These are phyloP conservation scores for Austroboletus niveus DNA, from an alignment of 1,284 basidiomycete genomes.

Conservation along the genomic window DNA sequence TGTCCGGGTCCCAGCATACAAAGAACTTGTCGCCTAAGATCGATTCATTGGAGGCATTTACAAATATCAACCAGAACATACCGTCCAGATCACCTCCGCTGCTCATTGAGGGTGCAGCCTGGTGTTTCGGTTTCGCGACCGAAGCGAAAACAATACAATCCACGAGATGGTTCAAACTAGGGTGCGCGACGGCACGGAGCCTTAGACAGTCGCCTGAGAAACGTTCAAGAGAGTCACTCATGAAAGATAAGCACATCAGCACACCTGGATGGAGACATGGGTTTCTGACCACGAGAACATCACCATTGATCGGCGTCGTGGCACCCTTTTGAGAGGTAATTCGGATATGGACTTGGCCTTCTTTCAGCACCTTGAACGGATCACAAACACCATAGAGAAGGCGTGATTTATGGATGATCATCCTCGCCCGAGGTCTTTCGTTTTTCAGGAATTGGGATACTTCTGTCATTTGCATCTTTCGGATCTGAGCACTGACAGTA, in stretches of 20 bases:
- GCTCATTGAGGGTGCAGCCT: constrained; percentile 65
- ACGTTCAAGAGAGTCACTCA: not conserved
- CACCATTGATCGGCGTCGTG: constrained; percentile 53
- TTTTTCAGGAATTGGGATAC: constrained; percentile 53
- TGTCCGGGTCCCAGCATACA: constrained; percentile 64
- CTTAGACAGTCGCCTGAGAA: constrained; percentile 58
- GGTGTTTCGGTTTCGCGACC: constrained; percentile 51
- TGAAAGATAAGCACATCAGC: not conserved
- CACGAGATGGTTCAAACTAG: constrained; percentile 50
- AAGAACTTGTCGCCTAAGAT: constrained; percentile 57
- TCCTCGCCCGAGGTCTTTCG: constrained; percentile 51
- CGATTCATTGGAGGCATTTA: not conserved
- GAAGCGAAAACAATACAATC: constrained; percentile 67
- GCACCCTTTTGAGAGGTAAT: constrained; percentile 52
- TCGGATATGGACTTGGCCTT: constrained; percentile 61
- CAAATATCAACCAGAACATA: constrained; percentile 19
- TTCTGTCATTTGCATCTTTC: constrained; percentile 46
- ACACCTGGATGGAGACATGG: constrained; percentile 65
- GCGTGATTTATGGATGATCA: constrained; percentile 59
- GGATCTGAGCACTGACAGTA: constrained; percentile 40
- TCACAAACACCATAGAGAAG: constrained; percentile 65
- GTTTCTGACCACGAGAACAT: constrained; percentile 62
- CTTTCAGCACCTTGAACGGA: constrained; percentile 56
- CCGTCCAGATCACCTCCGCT: constrained; percentile 64
- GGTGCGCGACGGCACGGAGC: constrained; percentile 52